Conservation (phyloP, 2,329 filamentous ascomycete species). For the Aspergillus luchuensis region DNA sequence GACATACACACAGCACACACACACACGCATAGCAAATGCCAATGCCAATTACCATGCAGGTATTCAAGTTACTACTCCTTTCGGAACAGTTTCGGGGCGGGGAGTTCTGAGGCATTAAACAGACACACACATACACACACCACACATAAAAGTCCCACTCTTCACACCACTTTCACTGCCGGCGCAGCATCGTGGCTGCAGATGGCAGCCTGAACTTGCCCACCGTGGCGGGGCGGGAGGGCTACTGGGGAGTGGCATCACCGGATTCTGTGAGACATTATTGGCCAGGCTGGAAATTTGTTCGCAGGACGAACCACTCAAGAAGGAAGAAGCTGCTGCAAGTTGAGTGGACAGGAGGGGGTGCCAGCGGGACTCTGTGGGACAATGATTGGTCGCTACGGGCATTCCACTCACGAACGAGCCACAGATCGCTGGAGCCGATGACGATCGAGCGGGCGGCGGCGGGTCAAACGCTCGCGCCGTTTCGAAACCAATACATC, state of each 20-base stretch:
- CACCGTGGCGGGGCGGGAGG: conserved; percentile 10
- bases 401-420: conserved; percentile 27
- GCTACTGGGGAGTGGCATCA: not conserved
- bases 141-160: not conserved
- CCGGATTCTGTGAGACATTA: not conserved
- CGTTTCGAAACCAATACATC: conserved; percentile 23
- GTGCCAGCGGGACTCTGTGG: conserved; percentile 9
- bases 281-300: conserved; percentile 4
- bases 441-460: conserved; percentile 33
- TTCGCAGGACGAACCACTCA: conserved; percentile 7
- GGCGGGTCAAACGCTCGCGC: conserved; percentile 33
- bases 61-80: not conserved
- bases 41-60: not conserved
- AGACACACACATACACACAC: not conserved
- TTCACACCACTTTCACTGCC: not conserved
- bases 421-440: conserved; percentile 35
- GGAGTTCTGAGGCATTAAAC: conserved; percentile 1
- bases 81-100: not conserved
- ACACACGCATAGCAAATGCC: not conserved
- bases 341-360: conserved; percentile 30
- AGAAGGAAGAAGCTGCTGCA: conserved; percentile 8
- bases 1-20: not conserved
- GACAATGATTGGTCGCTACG: no score
- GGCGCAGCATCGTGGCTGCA: conserved; percentile 2
- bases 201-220: conserved; percentile 12